These are phyloP conservation scores for Paecilomyces formosus DNA, from an alignment of 2,329 filamentous ascomycete genomes.

Conservation along the genomic window DNA sequence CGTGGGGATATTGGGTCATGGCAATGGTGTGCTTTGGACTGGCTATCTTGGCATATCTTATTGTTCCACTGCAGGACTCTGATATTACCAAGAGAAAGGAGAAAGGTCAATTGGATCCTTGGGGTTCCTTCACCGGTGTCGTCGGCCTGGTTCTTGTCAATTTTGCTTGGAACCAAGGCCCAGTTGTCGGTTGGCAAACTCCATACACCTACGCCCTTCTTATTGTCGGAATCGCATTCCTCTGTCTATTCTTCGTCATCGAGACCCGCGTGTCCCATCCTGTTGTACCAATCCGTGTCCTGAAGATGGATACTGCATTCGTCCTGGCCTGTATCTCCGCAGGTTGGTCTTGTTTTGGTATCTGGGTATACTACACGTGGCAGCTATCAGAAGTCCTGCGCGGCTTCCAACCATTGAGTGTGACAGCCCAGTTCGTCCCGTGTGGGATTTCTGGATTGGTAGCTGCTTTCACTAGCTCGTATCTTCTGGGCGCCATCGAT, in stretches of 20 bases:
- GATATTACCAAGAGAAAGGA: conserved; percentile 13
- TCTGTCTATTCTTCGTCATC: conserved; percentile 10
- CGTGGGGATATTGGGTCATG: conserved; percentile 44
- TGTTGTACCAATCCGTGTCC: neutral
- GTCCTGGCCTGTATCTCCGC: conserved; percentile 33
- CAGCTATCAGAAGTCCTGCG: conserved; percentile 20
- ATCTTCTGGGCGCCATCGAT: conserved; percentile 15
- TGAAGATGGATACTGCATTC: conserved; percentile 20
- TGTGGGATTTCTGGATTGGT: conserved; percentile 20
- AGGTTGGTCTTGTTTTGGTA: conserved; percentile 35
- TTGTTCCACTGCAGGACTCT: conserved; percentile 28
- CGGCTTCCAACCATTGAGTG: conserved; percentile 16
- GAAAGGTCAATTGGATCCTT: conserved; percentile 29
- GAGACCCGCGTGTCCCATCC: conserved; percentile 2
- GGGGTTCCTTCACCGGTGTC: conserved; percentile 42
- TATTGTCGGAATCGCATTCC: conserved; percentile 38
- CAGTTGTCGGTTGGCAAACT: conserved; percentile 37
- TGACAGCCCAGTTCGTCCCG: conserved; percentile 23
- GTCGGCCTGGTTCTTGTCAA: conserved; percentile 44
- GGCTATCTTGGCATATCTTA: conserved; percentile 23
- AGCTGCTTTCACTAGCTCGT: conserved; percentile 20
- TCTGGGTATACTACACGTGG: conserved; percentile 36
- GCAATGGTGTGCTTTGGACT: conserved; percentile 31
- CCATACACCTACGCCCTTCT: conserved; percentile 39
- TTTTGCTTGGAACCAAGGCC: conserved; percentile 48